phyloP scores from a whole-genome alignment of 169 alveolate genomes.

The Plasmodium falciparum region DNA sequence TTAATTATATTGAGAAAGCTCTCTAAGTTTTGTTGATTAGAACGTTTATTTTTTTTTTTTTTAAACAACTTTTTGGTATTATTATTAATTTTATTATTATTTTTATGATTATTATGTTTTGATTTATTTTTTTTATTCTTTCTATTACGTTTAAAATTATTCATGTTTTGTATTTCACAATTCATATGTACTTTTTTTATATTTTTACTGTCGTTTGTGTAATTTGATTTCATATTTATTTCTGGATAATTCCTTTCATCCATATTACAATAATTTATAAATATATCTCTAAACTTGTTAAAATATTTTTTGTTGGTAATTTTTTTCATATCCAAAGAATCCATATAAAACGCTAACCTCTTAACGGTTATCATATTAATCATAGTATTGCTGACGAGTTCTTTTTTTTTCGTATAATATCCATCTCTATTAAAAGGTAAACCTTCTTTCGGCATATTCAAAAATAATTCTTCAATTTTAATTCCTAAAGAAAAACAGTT shows the following conservation, averaged over 20 bases:
- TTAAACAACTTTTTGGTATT: too few relatives aligned
- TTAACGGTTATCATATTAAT: constrained; percentile 75
- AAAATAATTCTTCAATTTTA: constrained; percentile 60
- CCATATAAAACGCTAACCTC: constrained; percentile 70
- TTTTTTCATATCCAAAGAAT: constrained; percentile 64
- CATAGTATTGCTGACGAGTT: constrained; percentile 71
- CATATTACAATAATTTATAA: constrained; percentile 14
- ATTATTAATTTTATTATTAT: background rate
- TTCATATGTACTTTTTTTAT: too few relatives aligned
- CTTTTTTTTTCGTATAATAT: constrained; percentile 69
- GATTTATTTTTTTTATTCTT: constrained; percentile 18
- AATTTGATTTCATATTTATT: too few relatives aligned
- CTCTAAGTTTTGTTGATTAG: constrained; percentile 60
- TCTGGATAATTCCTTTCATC: too few relatives aligned
- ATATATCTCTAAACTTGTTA: constrained; percentile 13
- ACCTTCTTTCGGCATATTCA: constrained; percentile 75
- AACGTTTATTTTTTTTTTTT: constrained; percentile 39
- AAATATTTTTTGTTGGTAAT: constrained; percentile 38
- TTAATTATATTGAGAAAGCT: constrained; percentile 52
- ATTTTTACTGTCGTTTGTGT: too few relatives aligned
- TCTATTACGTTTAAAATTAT: constrained; percentile 3
- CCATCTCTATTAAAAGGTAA: constrained; percentile 74
- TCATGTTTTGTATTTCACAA: background rate
- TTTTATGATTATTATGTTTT: background rate
- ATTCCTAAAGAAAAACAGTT: constrained; percentile 72